Conservation (phyloP, 2,329 filamentous ascomycete species). For the Sporothrix schenckii region DNA sequence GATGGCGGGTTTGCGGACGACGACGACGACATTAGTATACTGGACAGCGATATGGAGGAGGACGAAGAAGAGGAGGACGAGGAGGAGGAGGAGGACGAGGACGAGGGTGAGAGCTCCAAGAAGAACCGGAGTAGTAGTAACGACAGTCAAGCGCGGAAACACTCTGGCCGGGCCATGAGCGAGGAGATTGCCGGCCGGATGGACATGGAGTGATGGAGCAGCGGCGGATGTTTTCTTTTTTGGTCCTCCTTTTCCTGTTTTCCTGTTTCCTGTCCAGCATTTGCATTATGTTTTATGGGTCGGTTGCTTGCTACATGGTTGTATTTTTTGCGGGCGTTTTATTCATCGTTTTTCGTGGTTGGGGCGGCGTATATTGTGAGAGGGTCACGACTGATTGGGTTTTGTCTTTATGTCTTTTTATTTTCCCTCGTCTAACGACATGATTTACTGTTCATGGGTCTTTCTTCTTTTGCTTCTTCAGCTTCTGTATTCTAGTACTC, state of each 20-base stretch:
- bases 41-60: constrained; percentile 44
- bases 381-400: constrained; percentile 1
- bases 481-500: not conserved
- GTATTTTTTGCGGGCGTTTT: constrained; percentile 8
- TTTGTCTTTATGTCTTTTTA: not conserved
- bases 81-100: constrained; percentile 40
- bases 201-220: constrained; percentile 57
- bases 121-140: constrained; percentile 40
- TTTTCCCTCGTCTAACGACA: not conserved
- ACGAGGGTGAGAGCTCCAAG: constrained; percentile 38
- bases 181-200: constrained; percentile 65
- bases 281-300: not conserved
- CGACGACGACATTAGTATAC: constrained; percentile 36
- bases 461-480: not conserved
- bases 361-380: not conserved
- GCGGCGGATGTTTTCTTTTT: not conserved
- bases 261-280: constrained; percentile 1
- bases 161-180: constrained; percentile 55
- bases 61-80: constrained; percentile 46
- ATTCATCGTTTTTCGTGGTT: not conserved
- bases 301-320: not conserved
- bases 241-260: not conserved
- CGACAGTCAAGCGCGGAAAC: constrained; percentile 49
- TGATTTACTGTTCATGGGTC: too few species aligned
- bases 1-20: constrained; percentile 56